Base-by-base conservation (phyloP, 257 asterid species). In the Verbascum thapsus region DNA sequence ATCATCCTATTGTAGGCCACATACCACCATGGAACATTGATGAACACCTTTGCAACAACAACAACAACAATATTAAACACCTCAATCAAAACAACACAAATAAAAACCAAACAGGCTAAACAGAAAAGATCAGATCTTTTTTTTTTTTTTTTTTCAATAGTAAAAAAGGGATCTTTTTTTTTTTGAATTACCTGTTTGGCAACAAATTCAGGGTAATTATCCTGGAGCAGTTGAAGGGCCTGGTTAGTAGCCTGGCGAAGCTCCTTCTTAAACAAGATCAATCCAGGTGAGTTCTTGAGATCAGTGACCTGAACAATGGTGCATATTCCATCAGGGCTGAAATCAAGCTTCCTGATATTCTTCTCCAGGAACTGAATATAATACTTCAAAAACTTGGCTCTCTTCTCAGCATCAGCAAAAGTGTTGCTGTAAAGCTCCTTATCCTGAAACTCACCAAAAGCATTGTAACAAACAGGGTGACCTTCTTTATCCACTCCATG, bases 11-110 rank as follows among this genome's bases (percentile, higher is more conserved):
- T 85, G 86, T 80, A 91, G 17, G 98, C 95, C 83, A 85, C 81
- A 69, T 88, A 85, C 96, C 98, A 91, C 98, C 98, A 91, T 34
- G 98, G 98, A 26, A 91, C 98, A 77, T 91, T 91, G 91, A 91
- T 66, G 71, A 88, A 86, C 71, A 91, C 94, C 98, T 91, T 78
- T 60, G 3, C 63, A 6, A 40, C 44, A 56, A 18, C 62, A 75
- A 19, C 20, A 51, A 50, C 20, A 61, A 58, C n/a, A n/a, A 35
- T 62, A 78, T n/a, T n/a, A n/a, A n/a, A 52, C 5, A 40, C 34
- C 43, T 35, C 41, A 47, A 26, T 58, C 8, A 35, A 34, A 1
- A 17, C n/a, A 12, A 26, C 5, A 13, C 6, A 47, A 11, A 53
- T 18, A 7, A 34, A 11, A 8, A 61, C 6, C 22, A 9, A 23